Conservation (phyloP, 495 filamentous ascomycete genomes). For the Tuber calosporum region DNA sequence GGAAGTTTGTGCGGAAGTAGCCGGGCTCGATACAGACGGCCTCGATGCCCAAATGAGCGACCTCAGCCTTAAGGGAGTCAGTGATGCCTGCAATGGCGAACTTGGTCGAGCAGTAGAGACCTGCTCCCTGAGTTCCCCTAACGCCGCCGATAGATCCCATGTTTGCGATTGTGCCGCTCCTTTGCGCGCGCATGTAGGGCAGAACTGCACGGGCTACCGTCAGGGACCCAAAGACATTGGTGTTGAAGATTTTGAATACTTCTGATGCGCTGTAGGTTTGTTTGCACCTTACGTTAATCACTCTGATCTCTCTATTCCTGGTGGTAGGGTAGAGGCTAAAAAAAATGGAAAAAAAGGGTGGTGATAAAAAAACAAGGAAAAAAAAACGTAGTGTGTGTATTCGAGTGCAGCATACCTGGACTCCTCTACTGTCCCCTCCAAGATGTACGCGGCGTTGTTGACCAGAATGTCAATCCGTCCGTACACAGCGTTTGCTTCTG, state of each 20-base stretch:
- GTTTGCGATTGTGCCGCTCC: slow-evolving; percentile 46
- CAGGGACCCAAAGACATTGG: slow-evolving; percentile 48
- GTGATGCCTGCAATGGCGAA: slow-evolving; percentile 46
- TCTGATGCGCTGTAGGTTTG: slow-evolving; percentile 35
- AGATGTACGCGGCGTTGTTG: slow-evolving; percentile 49
- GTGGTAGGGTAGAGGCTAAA: background rate
- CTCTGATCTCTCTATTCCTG: slow-evolving; percentile 10
- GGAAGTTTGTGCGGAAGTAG: slow-evolving; percentile 36
- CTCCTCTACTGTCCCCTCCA: slow-evolving; percentile 48
- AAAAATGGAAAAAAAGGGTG: background rate
- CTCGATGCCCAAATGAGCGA: slow-evolving; percentile 47
- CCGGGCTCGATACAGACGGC: slow-evolving; percentile 49
- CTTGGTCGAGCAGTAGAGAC: slow-evolving; percentile 49
- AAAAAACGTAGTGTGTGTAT: background rate
- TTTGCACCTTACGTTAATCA: background rate
- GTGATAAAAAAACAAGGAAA: background rate
- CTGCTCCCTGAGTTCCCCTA: slow-evolving; percentile 26
- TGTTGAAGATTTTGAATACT: slow-evolving; percentile 43
- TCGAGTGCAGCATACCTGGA: slow-evolving; percentile 33
- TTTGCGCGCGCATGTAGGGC: slow-evolving; percentile 47
- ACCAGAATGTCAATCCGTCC: slow-evolving; percentile 49
- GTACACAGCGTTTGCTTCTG: slow-evolving; percentile 41
- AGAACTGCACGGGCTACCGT: slow-evolving; percentile 47
- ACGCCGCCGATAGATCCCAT: slow-evolving; percentile 43
- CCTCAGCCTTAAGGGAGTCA: slow-evolving; percentile 45